Evolutionary conservation across 192 early-diverging fungal species (phyloP), one percentile per base, ranked within the genome.

Genomic region (Endogone sp.): DNA sequence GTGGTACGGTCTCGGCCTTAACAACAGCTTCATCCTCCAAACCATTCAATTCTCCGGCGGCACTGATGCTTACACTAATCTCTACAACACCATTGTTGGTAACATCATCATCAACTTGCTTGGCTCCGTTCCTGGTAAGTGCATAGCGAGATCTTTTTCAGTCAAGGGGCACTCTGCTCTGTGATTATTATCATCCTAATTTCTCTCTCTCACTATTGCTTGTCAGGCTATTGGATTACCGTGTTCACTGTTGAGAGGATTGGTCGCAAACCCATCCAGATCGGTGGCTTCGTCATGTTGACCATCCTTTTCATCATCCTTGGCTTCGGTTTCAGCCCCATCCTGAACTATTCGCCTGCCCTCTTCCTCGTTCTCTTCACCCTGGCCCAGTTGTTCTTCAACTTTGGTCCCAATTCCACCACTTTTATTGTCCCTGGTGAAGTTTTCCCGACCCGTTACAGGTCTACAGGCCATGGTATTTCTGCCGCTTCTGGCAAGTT

Each of bases 351-450:
- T 57, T 91, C 89, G 0, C 60, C 69, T 0, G 79, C 75, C 9
- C 81, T 81, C 16, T 93, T 90, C 68, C 82, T 90, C 31, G 80
- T 91, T 2, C 71, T 93, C 31, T 93, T 86, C 66, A 82, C 86
- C 2, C 61, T 84, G 10, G 86, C 88, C 2, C 84, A 89, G 67
- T 82, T 93, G 73, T 93, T 96, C 85, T 92, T 91, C 85, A 94
- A 98, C 86, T 97, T 94, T 85, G 96, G 96, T 4, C 96, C 97
- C 64, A 99, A 99, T 78, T 71, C 86, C 22, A 99, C 95, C 4
- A 94, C 93, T 0, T 94, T 94, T 63, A 86, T 94, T 57, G 86
- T 93, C 60, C 93, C 93, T 30, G 89, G 87, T 66, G 93, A 94
- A 72, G 85, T 85, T 13, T 94, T 91, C 81, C 93, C 93, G 2